Percentiles rank a stretch among this genome's conserved stretches.
Conservation (phyloP, 176 grass and related monocot species). For the Secale cereale region DNA sequence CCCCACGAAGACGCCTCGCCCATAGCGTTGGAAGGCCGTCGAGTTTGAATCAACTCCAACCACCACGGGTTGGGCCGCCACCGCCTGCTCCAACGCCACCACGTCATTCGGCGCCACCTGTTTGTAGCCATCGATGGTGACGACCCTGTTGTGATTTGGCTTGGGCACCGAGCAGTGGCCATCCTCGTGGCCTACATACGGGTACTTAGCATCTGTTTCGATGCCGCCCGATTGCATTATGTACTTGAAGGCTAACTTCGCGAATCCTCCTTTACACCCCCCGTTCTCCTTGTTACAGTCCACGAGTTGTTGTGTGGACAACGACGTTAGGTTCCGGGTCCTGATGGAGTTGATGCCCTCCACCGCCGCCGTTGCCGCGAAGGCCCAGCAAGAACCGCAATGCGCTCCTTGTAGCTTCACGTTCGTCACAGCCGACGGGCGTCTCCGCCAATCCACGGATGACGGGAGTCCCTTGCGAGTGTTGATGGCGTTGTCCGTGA, state of each 20-base stretch:
- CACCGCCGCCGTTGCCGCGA: background rate
- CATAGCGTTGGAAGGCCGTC: constrained; percentile 18
- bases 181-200: background rate
- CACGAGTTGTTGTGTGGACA: constrained; percentile 32
- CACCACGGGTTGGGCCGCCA: background rate
- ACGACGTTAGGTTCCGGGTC: background rate
- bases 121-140: background rate
- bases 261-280: constrained; percentile 8
- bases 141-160: background rate
- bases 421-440: background rate
- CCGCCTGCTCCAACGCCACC: background rate
- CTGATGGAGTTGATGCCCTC: constrained; percentile 42
- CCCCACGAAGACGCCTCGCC: constrained; percentile 22
- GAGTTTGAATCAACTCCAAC: background rate
- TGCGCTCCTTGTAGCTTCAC: constrained; percentile 22
- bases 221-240: background rate
- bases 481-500: constrained; percentile 3
- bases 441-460: background rate
- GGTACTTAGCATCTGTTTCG: background rate
- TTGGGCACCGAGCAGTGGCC: background rate
- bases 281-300: background rate
- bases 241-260: background rate
- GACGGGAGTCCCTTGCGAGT: background rate
- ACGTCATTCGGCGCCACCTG: background rate
- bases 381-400: constrained; percentile 51